Evolutionary conservation across 805 yeast genomes (phyloP).

Genomic region (Hanseniaspora lindneri): DNA sequence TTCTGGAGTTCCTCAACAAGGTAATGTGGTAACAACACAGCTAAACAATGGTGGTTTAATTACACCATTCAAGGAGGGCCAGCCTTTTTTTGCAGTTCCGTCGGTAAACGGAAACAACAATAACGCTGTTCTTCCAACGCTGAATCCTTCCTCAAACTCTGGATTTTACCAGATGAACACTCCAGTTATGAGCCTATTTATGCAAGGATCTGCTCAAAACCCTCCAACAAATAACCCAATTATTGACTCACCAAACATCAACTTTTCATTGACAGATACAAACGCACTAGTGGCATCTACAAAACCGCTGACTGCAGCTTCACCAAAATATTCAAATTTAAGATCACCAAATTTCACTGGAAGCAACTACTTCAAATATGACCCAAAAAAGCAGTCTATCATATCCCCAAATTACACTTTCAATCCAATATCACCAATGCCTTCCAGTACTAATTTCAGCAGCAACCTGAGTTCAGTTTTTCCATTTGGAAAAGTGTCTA

Average conservation of each 20-base stretch:
- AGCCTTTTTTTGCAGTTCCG: not conserved
- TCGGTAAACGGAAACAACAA: not conserved
- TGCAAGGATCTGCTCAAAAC: not conserved
- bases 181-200: not conserved
- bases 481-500: no score
- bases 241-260: not conserved
- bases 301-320: not conserved
- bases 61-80: constrained; percentile 11
- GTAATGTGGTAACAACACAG: not conserved
- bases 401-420: not conserved
- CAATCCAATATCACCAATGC: not conserved
- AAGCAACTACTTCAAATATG: not conserved
- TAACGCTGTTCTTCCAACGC: not conserved
- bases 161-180: not conserved
- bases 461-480: no score
- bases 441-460: not conserved
- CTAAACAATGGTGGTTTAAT: not conserved
- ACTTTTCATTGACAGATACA: not conserved
- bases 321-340: constrained; percentile 10
- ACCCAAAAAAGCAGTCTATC: not conserved
- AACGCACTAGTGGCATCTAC: not conserved
- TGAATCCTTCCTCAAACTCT: not conserved
- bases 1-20: not conserved
- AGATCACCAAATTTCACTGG: not conserved
- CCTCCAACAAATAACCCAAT: not conserved